Evolutionary conservation across 352 stramenopile species (phyloP), one percentile per base, ranked within the genome.

Genomic region (Phytophthora agathidicida): DNA sequence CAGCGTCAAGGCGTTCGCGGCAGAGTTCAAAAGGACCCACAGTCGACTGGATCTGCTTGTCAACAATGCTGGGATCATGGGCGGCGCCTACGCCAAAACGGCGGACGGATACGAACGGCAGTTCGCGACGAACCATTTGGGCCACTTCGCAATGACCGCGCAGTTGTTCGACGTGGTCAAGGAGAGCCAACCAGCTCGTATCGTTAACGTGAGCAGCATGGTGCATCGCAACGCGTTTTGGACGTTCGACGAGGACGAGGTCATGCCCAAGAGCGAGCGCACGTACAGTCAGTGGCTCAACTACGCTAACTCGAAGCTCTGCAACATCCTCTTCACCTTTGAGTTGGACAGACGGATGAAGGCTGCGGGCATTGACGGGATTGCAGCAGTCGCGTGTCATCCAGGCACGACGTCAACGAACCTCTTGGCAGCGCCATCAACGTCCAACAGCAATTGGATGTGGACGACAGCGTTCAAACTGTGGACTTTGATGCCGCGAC

Each of bases 41-140:
- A 35, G 53, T 6, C 61, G 64, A 3, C 41, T 92, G 27, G 60
- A 90, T 56, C 27, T 90, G 47, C 66, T 90, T 8, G 56, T 90
- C 45, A 90, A 89, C 74, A 90, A 90, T 43, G 80, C 80, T 14
- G 80, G 80, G 9, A 65, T 86, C 51, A 75, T 84, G 41, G 76
- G 62, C 3, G 39, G 71, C 22, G 65, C 73, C 0, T 73, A 76
- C 49, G 31, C 39, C 14, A 49, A 66, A n/a, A 77, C 71, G 3
- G 48, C 20, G 2, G 76, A 89, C 37, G 78, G 73, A 14, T 53
- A 72, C 41, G 80, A 90, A 53, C 64, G 57, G 22, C 82, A 92
- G 39, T 89, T 91, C 57, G 77, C 61, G 7, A 83, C 76, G 26
- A 92, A 92, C 62, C 72, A 90, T 47, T 32, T 92, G 30, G 77